Conservation (phyloP, 2,329 filamentous ascomycete species). For the Aphanocladium album region DNA sequence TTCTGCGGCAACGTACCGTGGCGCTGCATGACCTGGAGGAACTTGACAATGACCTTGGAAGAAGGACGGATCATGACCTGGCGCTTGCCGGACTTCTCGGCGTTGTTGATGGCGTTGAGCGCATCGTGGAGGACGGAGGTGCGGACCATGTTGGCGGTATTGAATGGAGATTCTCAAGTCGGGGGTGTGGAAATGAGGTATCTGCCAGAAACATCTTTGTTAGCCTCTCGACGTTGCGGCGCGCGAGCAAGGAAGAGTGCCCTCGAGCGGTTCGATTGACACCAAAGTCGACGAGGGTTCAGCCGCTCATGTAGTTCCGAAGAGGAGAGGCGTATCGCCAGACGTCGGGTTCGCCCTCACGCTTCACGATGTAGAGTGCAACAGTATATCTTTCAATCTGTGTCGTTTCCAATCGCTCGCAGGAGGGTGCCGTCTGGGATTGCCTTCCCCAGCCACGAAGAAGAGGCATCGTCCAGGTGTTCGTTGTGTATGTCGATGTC, state of each 20-base stretch:
- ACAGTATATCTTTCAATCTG: constrained; percentile 7
- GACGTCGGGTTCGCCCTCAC: constrained; percentile 17
- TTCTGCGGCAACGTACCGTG: constrained; percentile 70
- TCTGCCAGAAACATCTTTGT: constrained; percentile 48
- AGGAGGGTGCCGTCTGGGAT: constrained; percentile 38
- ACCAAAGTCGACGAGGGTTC: constrained; percentile 57
- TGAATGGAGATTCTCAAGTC: constrained; percentile 75
- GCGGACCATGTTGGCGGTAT: constrained; percentile 90
- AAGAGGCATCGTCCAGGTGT: constrained; percentile 37
- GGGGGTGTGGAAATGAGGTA: constrained; percentile 56
- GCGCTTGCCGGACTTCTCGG: constrained; percentile 99
- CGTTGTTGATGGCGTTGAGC: constrained; percentile 99
- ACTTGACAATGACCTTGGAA: constrained; percentile 99
- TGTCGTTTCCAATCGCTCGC: not conserved
- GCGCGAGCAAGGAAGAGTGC: constrained; percentile 63
- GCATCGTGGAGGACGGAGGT: constrained; percentile 99
- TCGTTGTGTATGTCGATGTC: constrained; percentile 17
- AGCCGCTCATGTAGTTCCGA: constrained; percentile 57
- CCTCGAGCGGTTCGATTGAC: constrained; percentile 40
- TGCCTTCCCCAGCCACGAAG: constrained; percentile 57
- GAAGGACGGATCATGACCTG: constrained; percentile 96
- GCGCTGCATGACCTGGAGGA: constrained; percentile 98
- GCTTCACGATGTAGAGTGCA: not conserved
- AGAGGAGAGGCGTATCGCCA: constrained; percentile 59
- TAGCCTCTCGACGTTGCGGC: constrained; percentile 56